A percentile compares a stretch with the other conserved stretches of the same genome.
Evolutionary conservation across 768 basidiomycete genomes (phyloP).

Genomic region (Steccherinum ochraceum): DNA sequence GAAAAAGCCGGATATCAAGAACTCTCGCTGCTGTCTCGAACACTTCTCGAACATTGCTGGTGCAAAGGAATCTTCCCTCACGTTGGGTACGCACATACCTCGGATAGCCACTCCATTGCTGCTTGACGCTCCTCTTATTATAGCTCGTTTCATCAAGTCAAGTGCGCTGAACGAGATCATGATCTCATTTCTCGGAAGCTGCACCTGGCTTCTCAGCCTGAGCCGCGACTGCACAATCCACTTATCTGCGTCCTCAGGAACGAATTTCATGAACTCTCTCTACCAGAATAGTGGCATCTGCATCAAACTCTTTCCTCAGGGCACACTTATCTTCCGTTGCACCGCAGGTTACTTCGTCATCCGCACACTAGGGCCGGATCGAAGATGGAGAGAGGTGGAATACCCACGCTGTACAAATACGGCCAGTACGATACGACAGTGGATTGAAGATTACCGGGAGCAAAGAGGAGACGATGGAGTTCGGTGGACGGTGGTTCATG

Average conservation of each 20-base stretch:
- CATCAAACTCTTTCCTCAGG: slow-evolving; percentile 85
- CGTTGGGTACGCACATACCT: too few species aligned
- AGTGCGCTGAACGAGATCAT: slow-evolving; percentile 76
- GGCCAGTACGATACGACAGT: slow-evolving; percentile 59
- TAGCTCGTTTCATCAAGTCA: slow-evolving; percentile 60
- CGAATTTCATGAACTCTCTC: slow-evolving; percentile 71
- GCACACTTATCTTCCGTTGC: slow-evolving; percentile 82
- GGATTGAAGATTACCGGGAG: slow-evolving; percentile 68
- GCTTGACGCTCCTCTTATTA: too few species aligned
- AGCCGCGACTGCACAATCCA: background rate
- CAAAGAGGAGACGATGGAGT: slow-evolving; percentile 64
- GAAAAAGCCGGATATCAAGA: too few species aligned
- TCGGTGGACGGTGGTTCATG: slow-evolving; percentile 70
- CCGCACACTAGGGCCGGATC: slow-evolving; percentile 84
- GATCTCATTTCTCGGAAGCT: slow-evolving; percentile 85
- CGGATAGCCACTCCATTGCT: too few species aligned
- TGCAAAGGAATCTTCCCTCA: slow-evolving; percentile 55
- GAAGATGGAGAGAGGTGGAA: slow-evolving; percentile 68
- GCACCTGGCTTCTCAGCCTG: slow-evolving; percentile 15
- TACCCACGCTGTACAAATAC: slow-evolving; percentile 70
- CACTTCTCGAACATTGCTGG: slow-evolving; percentile 90
- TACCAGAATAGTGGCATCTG: slow-evolving; percentile 77
- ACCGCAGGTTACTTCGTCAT: slow-evolving; percentile 87
- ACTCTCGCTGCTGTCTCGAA: too few species aligned
- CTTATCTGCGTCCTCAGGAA: slow-evolving; percentile 47